A percentile compares a stretch with the other conserved stretches of the same genome.
These are phyloP conservation scores for Boletus barrowsii DNA, from an alignment of 768 basidiomycete genomes.

Conservation along the genomic window DNA sequence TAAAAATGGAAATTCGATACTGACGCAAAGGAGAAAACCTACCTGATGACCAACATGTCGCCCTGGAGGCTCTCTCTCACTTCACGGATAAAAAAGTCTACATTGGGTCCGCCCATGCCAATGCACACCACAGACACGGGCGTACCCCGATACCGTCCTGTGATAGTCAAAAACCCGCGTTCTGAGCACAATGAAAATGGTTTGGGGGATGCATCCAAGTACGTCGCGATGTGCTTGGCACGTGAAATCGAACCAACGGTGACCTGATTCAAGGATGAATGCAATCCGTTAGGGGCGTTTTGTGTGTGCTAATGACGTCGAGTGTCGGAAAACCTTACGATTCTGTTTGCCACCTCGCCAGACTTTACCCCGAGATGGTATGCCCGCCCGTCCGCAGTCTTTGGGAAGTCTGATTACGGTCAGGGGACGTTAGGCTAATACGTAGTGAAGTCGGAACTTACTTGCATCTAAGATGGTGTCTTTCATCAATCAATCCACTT, in stretches of 20 bases:
- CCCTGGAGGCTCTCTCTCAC: conserved; percentile 70
- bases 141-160: conserved; percentile 58
- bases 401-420: conserved; percentile 61
- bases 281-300: neutral
- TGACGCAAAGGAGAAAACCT: neutral
- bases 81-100: conserved; percentile 85
- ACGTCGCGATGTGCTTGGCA: conserved; percentile 54
- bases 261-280: conserved; percentile 40
- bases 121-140: conserved; percentile 76
- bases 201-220: conserved; percentile 56
- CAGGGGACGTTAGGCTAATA: neutral
- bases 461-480: conserved; percentile 64
- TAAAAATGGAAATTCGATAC: neutral
- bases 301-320: neutral
- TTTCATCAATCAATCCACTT: conserved; percentile 45
- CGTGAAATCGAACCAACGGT: conserved; percentile 75
- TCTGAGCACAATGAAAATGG: conserved; percentile 67
- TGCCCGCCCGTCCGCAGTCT: conserved; percentile 67
- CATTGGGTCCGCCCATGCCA: conserved; percentile 81
- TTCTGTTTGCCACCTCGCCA: conserved; percentile 79
- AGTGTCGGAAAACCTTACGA: conserved; percentile 42
- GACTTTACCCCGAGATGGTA: conserved; percentile 75
- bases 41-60: conserved; percentile 53
- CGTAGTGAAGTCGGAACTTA: conserved; percentile 35
- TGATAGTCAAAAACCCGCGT: conserved; percentile 72